Conservation (phyloP, 179 eudicot species). For the Spinacia oleracea region DNA sequence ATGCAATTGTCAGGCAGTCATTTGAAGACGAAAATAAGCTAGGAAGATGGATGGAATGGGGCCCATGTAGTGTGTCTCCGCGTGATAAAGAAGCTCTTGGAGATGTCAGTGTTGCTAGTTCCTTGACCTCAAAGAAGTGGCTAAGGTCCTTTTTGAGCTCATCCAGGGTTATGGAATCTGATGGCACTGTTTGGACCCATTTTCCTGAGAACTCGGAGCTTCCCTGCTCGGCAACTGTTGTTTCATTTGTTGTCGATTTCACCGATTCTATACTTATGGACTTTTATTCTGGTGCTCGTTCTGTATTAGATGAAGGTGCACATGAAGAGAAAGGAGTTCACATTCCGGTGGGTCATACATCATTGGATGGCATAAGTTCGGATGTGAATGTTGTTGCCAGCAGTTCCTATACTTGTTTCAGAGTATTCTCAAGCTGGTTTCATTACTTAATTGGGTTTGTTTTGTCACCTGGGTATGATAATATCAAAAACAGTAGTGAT, state of each 20-base stretch:
- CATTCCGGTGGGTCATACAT: constrained; percentile 26
- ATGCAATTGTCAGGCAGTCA: constrained; percentile 24
- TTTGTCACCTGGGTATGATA: constrained; percentile 34
- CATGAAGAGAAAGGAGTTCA: constrained; percentile 25
- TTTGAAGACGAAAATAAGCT: constrained; percentile 36
- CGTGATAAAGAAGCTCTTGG: constrained; percentile 26
- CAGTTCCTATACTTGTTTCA: constrained; percentile 51
- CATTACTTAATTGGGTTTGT: constrained; percentile 71
- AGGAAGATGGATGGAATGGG: constrained; percentile 93
- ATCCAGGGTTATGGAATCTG: constrained; percentile 47
- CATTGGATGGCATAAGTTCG: constrained; percentile 21
- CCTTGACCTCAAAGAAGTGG: constrained; percentile 59
- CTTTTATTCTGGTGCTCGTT: constrained; percentile 33
- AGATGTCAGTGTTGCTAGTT: constrained; percentile 26
- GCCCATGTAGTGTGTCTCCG: constrained; percentile 44
- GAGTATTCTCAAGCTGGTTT: constrained; percentile 68
- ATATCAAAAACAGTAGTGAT: constrained; percentile 27
- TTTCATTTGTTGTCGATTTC: constrained; percentile 67
- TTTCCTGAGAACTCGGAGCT: constrained; percentile 58
- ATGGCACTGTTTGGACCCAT: constrained; percentile 49
- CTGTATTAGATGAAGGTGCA: constrained; percentile 28
- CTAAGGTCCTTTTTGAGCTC: constrained; percentile 60
- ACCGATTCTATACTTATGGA: constrained; percentile 42
- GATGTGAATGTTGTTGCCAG: constrained; percentile 28
- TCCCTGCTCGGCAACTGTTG: constrained; percentile 49